phyloP scores from a whole-genome alignment of 352 stramenopile genomes.

The Pythium insidiosum region DNA sequence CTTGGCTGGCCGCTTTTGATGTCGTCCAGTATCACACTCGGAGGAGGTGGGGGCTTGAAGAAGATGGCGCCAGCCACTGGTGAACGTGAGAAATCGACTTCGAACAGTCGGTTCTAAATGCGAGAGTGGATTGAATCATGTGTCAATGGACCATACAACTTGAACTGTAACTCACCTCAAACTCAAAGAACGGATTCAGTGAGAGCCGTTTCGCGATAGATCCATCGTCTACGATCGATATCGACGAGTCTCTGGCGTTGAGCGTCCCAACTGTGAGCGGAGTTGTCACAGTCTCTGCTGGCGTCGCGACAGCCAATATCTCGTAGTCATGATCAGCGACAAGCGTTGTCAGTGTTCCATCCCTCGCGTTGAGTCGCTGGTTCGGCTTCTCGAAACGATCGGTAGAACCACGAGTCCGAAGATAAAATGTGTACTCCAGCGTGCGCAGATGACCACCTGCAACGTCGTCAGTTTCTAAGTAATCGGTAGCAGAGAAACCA shows the following conservation, averaged over 20 bases:
- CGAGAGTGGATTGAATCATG: too few species aligned
- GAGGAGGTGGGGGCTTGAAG: constrained; percentile 1
- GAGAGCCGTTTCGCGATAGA: neutral
- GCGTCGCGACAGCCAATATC: constrained; percentile 29
- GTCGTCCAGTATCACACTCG: too few species aligned
- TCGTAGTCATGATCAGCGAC: constrained; percentile 38
- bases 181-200: constrained; percentile 27
- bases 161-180: constrained; percentile 39
- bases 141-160: too few species aligned
- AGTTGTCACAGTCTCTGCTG: constrained; percentile 2
- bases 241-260: constrained; percentile 11
- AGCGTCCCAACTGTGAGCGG: constrained; percentile 13
- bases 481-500: too few species aligned
- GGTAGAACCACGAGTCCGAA: neutral
- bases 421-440: too few species aligned
- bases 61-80: neutral
- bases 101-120: constrained; percentile 45
- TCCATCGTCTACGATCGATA: too few species aligned
- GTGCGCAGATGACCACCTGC: too few species aligned
- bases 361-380: neutral
- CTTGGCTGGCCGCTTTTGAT: too few species aligned
- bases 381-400: neutral
- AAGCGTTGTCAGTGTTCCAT: constrained; percentile 29
- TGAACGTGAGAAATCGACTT: constrained; percentile 18
- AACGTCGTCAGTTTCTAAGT: too few species aligned